Base-by-base conservation (phyloP, 2,329 filamentous ascomycete species). In the Xylariaceae sp. region DNA sequence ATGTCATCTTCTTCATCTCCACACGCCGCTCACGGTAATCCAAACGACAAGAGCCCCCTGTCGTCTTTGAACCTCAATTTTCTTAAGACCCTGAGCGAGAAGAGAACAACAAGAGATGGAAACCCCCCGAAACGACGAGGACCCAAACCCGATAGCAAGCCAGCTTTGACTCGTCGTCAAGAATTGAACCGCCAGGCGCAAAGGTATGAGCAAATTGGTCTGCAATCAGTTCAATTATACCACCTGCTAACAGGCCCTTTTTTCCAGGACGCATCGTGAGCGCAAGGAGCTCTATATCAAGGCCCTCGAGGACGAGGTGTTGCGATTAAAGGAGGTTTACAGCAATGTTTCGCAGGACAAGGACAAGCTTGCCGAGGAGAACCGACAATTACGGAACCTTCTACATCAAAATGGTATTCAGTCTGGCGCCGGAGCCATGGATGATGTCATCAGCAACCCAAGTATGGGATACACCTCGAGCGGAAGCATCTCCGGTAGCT, bases 211-310 rank as follows among this genome's bases (percentile, higher is more conserved):
- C 24, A 32, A 45, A 43, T 10, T 35, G 21, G 16, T 35, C 3
- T 13, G 7, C 41, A 50, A 27, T 15, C 39, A 16, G 30, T 41
- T 2, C 40, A 4, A 26, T 29, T 41, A 27, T 37, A 6, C n/a
- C 21, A 46, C 37, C 24, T 60, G 42, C 55, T 60, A 50, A 62
- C 43, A 35, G 23, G 43, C 41, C 20, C 53, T 44, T 6, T 13
- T 2, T 36, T 52, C 49, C 68, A 96, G 94, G 69, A 97, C 94
- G 15, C 94, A 99, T 73, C 91, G 94, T 50, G 94, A 97, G 75
- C 86, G 94, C 62, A 97, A 97, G 72, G 94, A 97, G 74, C 82
- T 92, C 65, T 97, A 97, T 72, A 95, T 97, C 77, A 95, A 95
- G 72, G 86, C 89, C 9, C 83, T 97, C 13, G 94, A 99, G 73